These are phyloP conservation scores for Calonectria pauciramosa DNA, from an alignment of 2,329 filamentous ascomycete species.

Conservation along the genomic window DNA sequence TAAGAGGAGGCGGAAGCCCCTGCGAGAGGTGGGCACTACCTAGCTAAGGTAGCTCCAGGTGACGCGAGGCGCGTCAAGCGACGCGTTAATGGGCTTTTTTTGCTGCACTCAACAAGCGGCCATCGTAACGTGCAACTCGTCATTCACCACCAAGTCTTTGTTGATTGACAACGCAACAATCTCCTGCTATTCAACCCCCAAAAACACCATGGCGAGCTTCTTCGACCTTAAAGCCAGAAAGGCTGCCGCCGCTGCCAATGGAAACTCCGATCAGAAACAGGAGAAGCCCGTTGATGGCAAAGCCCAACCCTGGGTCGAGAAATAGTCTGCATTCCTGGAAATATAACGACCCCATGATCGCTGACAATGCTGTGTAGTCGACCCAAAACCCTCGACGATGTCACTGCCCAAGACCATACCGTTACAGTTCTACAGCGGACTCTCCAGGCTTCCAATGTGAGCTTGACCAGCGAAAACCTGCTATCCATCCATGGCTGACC, in stretches of 20 bases:
- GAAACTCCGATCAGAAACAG: slow-evolving; percentile 73
- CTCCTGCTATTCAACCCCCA: background rate
- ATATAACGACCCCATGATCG: background rate
- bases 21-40: background rate
- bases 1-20: background rate
- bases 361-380: slow-evolving; percentile 69
- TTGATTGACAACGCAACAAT: slow-evolving; percentile 1
- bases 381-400: slow-evolving; percentile 93
- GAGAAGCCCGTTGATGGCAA: slow-evolving; percentile 72
- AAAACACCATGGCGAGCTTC: slow-evolving; percentile 81
- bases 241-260: slow-evolving; percentile 75
- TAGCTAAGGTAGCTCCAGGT: background rate
- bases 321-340: slow-evolving; percentile 81
- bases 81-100: slow-evolving; percentile 34
- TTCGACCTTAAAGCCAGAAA: slow-evolving; percentile 96
- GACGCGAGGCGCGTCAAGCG: slow-evolving; percentile 30
- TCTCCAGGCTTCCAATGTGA: slow-evolving; percentile 91
- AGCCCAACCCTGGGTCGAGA: slow-evolving; percentile 96
- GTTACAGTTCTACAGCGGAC: slow-evolving; percentile 93
- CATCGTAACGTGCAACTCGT: background rate
- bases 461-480: slow-evolving; percentile 32
- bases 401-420: slow-evolving; percentile 97
- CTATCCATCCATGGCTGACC: slow-evolving; percentile 23
- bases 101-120: background rate
- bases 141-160: slow-evolving; percentile 3